A percentile compares a stretch with the other conserved stretches of the same genome.
Evolutionary conservation across 75 land plant genomes (phyloP).

Genomic region (Pinus albicaulis): DNA sequence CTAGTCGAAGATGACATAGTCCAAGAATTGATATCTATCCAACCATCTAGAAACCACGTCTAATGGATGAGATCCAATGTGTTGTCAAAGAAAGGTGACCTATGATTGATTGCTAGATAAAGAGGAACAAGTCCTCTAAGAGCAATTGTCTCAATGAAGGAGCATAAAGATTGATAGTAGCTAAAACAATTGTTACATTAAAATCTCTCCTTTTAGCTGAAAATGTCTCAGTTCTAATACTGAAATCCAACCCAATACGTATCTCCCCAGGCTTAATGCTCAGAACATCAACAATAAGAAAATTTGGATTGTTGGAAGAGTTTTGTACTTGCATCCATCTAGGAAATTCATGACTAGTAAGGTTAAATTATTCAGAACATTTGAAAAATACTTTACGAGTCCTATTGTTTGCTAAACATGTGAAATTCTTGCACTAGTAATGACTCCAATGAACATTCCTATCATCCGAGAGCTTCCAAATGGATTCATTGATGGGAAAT

Average conservation of each 20-base stretch:
- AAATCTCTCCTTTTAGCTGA: conserved; percentile 72
- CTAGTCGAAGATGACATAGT: conserved; percentile 68
- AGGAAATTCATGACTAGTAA: conserved; percentile 32
- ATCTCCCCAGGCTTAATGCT: conserved; percentile 60
- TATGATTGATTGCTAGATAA: conserved; percentile 52
- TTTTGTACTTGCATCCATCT: conserved; percentile 32
- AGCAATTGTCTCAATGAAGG: conserved; percentile 77
- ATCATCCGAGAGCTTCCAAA: conserved; percentile 64
- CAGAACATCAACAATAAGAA: conserved; percentile 50
- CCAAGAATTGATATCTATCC: conserved; percentile 71
- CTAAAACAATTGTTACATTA: conserved; percentile 54
- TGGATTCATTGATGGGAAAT: conserved; percentile 37
- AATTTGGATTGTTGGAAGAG: conserved; percentile 27
- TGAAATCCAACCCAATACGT: conserved; percentile 66
- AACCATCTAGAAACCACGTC: conserved; percentile 60
- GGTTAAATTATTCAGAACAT: conserved; percentile 61
- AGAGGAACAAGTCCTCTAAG: conserved; percentile 66
- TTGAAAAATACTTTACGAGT: conserved; percentile 57
- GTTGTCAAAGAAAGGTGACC: conserved; percentile 80
- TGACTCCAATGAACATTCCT: conserved; percentile 57
- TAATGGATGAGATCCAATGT: conserved; percentile 75
- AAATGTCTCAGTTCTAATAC: conserved; percentile 61
- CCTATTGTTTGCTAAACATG: conserved; percentile 36
- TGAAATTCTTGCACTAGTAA: conserved; percentile 66
- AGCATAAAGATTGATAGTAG: conserved; percentile 68